Evolutionary conservation across 1,284 basidiomycete species (phyloP).

Genomic region (Albatrellus sp.): DNA sequence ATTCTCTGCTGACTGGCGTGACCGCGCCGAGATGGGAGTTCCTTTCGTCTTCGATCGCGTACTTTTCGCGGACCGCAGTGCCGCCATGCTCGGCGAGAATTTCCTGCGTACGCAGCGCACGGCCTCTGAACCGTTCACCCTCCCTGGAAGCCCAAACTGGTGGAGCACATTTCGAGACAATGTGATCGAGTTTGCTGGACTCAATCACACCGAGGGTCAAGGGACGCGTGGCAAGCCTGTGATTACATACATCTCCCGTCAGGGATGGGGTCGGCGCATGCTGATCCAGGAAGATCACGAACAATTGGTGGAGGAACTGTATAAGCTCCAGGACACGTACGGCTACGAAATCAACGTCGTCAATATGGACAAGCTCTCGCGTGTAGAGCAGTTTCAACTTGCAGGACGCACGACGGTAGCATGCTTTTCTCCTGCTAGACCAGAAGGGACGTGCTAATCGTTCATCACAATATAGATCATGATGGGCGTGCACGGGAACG

Average conservation of each 20-base stretch:
- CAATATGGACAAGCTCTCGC: constrained; percentile 66
- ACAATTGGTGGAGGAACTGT: constrained; percentile 45
- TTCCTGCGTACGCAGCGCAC: constrained; percentile 63
- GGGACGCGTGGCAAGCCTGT: constrained; percentile 35
- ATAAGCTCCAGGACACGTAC: constrained; percentile 53
- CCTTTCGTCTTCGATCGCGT: constrained; percentile 76
- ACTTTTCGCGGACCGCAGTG: constrained; percentile 71
- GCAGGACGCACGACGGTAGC: constrained; percentile 69
- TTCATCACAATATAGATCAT: constrained; percentile 41
- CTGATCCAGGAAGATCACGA: constrained; percentile 56
- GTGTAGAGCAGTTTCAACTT: constrained; percentile 66
- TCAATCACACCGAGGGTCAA: constrained; percentile 23
- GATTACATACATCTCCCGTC: constrained; percentile 80
- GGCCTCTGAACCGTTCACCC: constrained; percentile 58
- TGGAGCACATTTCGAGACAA: constrained; percentile 69
- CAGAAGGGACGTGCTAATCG: too few relatives aligned
- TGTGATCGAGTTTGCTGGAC: constrained; percentile 58
- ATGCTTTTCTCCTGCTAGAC: not conserved
- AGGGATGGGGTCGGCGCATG: constrained; percentile 76
- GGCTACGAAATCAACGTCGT: constrained; percentile 82
- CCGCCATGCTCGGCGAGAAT: constrained; percentile 62
- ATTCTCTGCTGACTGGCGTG: constrained; percentile 70
- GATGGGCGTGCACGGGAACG: constrained; percentile 84
- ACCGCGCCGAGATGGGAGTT: constrained; percentile 56
- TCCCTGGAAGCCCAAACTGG: constrained; percentile 69